These are phyloP conservation scores for Manihot esculenta DNA, from an alignment of 441 rosid species.

Conservation along the genomic window DNA sequence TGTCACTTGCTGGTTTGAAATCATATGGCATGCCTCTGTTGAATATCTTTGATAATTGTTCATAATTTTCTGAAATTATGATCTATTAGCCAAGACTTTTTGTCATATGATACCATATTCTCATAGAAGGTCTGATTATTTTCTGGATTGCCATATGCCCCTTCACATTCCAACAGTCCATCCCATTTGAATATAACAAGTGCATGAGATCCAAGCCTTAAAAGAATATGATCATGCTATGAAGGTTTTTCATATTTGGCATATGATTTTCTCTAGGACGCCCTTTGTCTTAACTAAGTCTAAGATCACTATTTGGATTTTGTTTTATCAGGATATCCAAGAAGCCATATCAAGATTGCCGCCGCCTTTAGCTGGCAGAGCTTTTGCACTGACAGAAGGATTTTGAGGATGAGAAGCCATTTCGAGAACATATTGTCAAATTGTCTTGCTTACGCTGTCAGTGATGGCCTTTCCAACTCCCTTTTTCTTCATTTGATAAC, in stretches of 20 bases:
- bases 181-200: background rate
- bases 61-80: background rate
- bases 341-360: conserved; percentile 62
- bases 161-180: background rate
- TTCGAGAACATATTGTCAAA: no score
- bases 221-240: background rate
- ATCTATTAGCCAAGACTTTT: background rate
- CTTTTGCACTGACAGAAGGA: conserved; percentile 77
- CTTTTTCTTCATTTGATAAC: background rate
- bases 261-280: background rate
- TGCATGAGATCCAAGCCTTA: conserved; percentile 4
- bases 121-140: background rate
- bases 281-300: background rate
- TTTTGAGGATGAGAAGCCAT: conserved; percentile 28
- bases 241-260: background rate
- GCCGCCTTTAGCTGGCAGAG: conserved; percentile 68
- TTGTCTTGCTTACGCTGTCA: no score
- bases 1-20: background rate
- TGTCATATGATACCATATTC: background rate
- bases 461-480: background rate
- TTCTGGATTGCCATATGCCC: background rate
- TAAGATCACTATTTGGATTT: background rate
- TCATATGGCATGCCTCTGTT: background rate
- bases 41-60: background rate
- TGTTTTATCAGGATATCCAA: conserved; percentile 58